phyloP scores from a whole-genome alignment of 306 rosid species.

The Clitoria ternatea region DNA sequence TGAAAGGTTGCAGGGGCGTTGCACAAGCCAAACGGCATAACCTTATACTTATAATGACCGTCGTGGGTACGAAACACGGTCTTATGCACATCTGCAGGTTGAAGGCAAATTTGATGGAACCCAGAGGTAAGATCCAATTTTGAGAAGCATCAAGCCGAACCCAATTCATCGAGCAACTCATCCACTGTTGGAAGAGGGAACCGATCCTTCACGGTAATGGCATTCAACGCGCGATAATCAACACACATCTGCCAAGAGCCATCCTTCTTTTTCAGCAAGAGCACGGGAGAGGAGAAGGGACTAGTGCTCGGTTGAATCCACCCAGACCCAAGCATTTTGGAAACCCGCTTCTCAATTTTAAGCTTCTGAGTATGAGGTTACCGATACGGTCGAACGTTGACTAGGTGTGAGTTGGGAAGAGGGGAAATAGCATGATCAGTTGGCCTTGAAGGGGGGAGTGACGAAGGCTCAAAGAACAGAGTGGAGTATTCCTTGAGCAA shows the following conservation, averaged over 20 bases:
- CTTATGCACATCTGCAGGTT: neutral
- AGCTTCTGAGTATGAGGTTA: neutral
- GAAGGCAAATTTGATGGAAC: neutral
- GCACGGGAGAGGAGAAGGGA: neutral
- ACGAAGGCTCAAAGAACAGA: neutral
- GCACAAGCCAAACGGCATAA: neutral
- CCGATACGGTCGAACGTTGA: too few relatives aligned
- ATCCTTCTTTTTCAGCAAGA: too few relatives aligned
- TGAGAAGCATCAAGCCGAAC: neutral
- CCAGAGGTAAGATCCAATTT: neutral
- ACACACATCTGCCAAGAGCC: too few relatives aligned
- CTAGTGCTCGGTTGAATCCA: neutral
- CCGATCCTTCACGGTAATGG: too few relatives aligned
- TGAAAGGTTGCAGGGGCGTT: neutral
- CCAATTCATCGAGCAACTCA: neutral
- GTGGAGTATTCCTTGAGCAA: neutral
- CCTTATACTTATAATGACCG: neutral
- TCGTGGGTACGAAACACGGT: neutral
- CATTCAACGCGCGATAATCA: too few relatives aligned
- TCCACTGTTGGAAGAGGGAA: neutral
- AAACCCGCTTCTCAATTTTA: neutral
- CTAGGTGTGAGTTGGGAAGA: neutral
- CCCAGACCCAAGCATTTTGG: neutral
- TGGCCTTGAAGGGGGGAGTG: neutral
- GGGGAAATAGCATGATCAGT: neutral